A percentile compares a stretch with the other conserved stretches of the same genome.
phyloP scores from a whole-genome alignment of 352 stramenopile genomes.

The Phytopythium helicoides region DNA sequence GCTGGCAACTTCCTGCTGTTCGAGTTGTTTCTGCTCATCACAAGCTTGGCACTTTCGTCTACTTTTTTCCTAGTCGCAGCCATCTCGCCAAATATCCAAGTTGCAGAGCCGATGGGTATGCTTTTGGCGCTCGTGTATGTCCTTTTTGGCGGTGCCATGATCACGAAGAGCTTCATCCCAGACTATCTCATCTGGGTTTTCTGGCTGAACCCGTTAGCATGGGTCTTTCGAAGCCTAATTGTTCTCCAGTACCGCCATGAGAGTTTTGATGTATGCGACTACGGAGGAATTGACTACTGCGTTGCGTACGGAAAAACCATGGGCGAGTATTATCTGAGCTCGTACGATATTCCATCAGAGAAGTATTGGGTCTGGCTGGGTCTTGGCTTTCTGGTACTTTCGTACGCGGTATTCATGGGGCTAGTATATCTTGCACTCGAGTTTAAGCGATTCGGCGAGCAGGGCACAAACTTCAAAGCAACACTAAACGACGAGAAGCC shows the following conservation, averaged over 20 bases:
- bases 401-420: constrained; percentile 35
- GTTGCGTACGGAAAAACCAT: constrained; percentile 21
- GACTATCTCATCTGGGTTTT: constrained; percentile 40
- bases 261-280: constrained; percentile 32
- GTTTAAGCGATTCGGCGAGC: constrained; percentile 19
- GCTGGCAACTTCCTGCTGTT: constrained; percentile 34
- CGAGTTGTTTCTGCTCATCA: constrained; percentile 36
- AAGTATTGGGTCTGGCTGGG: constrained; percentile 31
- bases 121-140: constrained; percentile 42
- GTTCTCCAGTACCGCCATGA: constrained; percentile 38
- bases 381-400: constrained; percentile 29
- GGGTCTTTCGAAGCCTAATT: constrained; percentile 21
- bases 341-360: constrained; percentile 30
- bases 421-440: constrained; percentile 26
- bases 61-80: constrained; percentile 48
- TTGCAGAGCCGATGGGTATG: constrained; percentile 41
- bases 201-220: constrained; percentile 42
- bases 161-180: constrained; percentile 45
- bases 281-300: constrained; percentile 31
- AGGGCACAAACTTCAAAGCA: constrained; percentile 11
- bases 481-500: constrained; percentile 7
- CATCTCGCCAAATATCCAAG: constrained; percentile 31
- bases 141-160: constrained; percentile 48
- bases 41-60: constrained; percentile 33
- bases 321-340: constrained; percentile 32